Percentiles rank a stretch among this genome's conserved stretches.
phyloP scores from a whole-genome alignment of 306 rosid genomes.

The Arachis stenosperma region DNA sequence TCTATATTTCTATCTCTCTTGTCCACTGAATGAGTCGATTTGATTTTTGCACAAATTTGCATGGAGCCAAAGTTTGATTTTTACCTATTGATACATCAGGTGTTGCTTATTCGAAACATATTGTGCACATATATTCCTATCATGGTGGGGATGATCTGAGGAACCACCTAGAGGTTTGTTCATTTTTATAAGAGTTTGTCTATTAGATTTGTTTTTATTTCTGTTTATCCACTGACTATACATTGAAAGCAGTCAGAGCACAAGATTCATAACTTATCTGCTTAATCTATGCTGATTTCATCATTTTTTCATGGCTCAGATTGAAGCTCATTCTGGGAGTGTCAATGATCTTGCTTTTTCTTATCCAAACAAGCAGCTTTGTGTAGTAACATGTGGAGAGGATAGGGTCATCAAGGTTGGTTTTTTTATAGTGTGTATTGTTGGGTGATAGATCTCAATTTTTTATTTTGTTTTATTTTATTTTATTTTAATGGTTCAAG shows the following conservation, averaged over 20 bases:
- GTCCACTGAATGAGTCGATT: slow-evolving; percentile 10
- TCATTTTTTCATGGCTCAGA: slow-evolving; percentile 55
- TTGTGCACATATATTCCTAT: slow-evolving; percentile 91
- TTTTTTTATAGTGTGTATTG: slow-evolving; percentile 34
- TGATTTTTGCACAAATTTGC: slow-evolving; percentile 24
- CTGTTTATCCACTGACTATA: slow-evolving; percentile 25
- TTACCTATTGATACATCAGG: slow-evolving; percentile 60
- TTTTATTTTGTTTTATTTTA: background rate
- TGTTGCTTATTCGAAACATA: slow-evolving; percentile 96
- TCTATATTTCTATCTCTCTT: slow-evolving; percentile 6
- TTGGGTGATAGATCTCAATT: slow-evolving; percentile 27
- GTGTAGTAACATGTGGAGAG: slow-evolving; percentile 94
- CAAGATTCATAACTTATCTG: slow-evolving; percentile 6
- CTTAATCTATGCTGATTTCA: slow-evolving; percentile 31
- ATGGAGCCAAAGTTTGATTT: slow-evolving; percentile 24
- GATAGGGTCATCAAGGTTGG: slow-evolving; percentile 97
- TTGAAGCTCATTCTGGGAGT: slow-evolving; percentile 95
- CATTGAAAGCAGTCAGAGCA: background rate
- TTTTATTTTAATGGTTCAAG: slow-evolving; percentile 34
- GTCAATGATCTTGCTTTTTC: slow-evolving; percentile 98
- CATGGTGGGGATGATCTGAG: slow-evolving; percentile 86
- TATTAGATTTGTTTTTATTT: slow-evolving; percentile 3
- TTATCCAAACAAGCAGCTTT: slow-evolving; percentile 93
- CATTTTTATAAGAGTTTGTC: slow-evolving; percentile 30
- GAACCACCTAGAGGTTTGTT: slow-evolving; percentile 91